phyloP scores from a whole-genome alignment of 176 grass and related monocot species.

The Areca catechu region DNA sequence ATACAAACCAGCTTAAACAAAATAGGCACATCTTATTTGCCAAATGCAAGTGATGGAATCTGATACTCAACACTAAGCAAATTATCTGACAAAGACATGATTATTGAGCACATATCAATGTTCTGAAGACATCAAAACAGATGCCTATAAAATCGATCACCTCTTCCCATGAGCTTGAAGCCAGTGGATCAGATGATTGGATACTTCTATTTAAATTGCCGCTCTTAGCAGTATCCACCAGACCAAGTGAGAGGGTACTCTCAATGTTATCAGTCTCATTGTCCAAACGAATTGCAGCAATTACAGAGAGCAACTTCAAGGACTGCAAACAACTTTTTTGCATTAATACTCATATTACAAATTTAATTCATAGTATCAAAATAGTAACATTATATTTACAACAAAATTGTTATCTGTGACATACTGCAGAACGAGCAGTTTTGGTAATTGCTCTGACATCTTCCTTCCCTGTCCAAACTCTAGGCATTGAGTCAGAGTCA shows the following conservation, averaged over 20 bases:
- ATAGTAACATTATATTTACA: background rate
- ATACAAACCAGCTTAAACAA: too few relatives aligned
- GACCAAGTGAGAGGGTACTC: background rate
- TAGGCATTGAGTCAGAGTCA: background rate
- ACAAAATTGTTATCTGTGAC: background rate
- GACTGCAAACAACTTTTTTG: background rate
- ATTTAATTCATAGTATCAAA: background rate
- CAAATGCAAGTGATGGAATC: too few relatives aligned
- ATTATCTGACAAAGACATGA: too few relatives aligned
- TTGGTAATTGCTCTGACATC: background rate
- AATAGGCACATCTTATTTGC: too few relatives aligned
- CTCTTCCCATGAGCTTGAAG: conserved; percentile 89
- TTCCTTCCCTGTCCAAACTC: background rate
- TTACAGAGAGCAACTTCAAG: background rate
- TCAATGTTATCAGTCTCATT: background rate
- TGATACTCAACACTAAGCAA: too few relatives aligned
- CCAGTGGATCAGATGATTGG: conserved; percentile 68
- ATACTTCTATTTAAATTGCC: conserved; percentile 63
- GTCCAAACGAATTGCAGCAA: background rate
- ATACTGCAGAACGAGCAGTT: background rate
- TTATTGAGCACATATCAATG: too few relatives aligned
- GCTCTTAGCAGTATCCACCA: conserved; percentile 43
- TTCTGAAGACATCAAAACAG: conserved; percentile 1
- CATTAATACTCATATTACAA: too few relatives aligned
- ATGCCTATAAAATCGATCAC: conserved; percentile 29